These are phyloP conservation scores for Aspergillus sparsus DNA, from an alignment of 495 filamentous ascomycete genomes.

Conservation along the genomic window DNA sequence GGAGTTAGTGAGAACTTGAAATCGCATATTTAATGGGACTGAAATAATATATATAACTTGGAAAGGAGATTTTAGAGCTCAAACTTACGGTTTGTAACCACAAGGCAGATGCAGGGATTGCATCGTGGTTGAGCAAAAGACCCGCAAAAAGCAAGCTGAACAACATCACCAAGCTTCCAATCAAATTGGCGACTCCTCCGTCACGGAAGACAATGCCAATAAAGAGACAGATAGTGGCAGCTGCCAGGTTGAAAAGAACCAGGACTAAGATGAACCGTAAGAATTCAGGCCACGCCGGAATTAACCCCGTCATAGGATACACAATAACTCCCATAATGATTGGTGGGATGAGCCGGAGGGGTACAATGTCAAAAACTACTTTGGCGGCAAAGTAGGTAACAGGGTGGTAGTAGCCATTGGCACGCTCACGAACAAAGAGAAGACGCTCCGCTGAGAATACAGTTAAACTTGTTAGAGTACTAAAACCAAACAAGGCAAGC, in stretches of 20 bases:
- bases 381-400: constrained; percentile 96
- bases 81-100: constrained; percentile 81
- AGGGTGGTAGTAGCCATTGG: constrained; percentile 97
- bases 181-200: constrained; percentile 87
- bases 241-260: constrained; percentile 94
- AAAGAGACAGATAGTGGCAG: constrained; percentile 89
- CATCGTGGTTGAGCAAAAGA: constrained; percentile 88
- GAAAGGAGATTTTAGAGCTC: no score
- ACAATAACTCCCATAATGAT: constrained; percentile 96
- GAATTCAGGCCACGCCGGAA: constrained; percentile 80
- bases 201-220: constrained; percentile 96
- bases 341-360: constrained; percentile 88
- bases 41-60: neutral
- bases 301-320: constrained; percentile 97
- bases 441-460: constrained; percentile 93
- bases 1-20: constrained; percentile 20
- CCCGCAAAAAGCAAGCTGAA: constrained; percentile 95
- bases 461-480: constrained; percentile 87
- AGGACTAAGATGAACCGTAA: constrained; percentile 88
- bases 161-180: constrained; percentile 95
- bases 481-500: constrained; percentile 93
- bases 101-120: constrained; percentile 75
- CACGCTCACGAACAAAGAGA: constrained; percentile 89
- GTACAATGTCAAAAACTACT: constrained; percentile 92
- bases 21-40: neutral